These are phyloP conservation scores for Phyllachora maydis DNA, from an alignment of 2,329 filamentous ascomycete genomes.

Conservation along the genomic window DNA sequence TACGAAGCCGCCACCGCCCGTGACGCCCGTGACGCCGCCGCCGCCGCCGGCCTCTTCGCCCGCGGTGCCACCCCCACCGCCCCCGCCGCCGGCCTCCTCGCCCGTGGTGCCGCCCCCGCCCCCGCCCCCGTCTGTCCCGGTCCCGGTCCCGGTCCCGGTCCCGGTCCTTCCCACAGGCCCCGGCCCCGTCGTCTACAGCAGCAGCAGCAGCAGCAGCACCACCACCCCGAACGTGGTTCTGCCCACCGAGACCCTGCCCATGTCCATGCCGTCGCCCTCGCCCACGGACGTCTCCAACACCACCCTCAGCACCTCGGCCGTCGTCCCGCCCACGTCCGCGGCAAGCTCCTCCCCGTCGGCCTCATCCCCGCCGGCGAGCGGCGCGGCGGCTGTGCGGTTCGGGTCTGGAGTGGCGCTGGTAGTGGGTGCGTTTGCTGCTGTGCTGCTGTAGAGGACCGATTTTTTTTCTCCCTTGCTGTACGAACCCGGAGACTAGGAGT, in stretches of 20 bases:
- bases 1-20: neutral
- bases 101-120: slow-evolving; percentile 1
- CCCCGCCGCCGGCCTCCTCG: slow-evolving; percentile 1
- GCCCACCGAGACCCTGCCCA: slow-evolving; percentile 5
- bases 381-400: no score
- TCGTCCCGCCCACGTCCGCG: slow-evolving; percentile 1
- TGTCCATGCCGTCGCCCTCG: slow-evolving; percentile 2
- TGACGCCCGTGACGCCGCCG: slow-evolving; percentile 1
- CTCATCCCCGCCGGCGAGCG: slow-evolving; percentile 7
- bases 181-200: no score
- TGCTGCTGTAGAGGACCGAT: no score
- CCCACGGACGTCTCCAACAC: slow-evolving; percentile 4
- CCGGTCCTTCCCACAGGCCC: no score
- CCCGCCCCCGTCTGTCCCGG: neutral
- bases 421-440: no score
- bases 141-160: slow-evolving; percentile 5
- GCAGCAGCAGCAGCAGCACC: no score
- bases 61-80: no score
- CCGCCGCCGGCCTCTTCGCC: no score
- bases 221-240: no score
- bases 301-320: slow-evolving; percentile 2
- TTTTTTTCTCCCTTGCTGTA: no score
- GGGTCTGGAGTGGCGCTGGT: no score
- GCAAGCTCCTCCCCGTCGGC: slow-evolving; percentile 5
- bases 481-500: no score